A percentile compares a stretch with the other conserved stretches of the same genome.
Conservation (phyloP, 352 stramenopile species). For the Thraustochytrium sp. region DNA sequence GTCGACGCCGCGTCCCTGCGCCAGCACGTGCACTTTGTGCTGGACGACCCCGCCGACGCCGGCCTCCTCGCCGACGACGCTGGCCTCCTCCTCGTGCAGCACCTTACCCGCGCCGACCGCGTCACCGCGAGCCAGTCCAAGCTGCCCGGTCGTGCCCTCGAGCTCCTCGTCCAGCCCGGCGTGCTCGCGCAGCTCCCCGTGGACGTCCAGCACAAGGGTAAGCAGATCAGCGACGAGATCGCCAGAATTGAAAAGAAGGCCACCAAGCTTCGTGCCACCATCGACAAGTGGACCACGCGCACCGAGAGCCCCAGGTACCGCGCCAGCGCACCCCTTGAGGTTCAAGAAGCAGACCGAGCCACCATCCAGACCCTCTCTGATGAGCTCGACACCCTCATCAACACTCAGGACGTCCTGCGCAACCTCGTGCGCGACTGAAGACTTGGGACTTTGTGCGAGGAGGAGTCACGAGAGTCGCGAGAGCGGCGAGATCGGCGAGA, state of each 20-base stretch:
- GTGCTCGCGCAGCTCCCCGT: not conserved
- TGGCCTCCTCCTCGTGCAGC: not conserved
- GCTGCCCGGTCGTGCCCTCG: not conserved
- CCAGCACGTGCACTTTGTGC: not conserved
- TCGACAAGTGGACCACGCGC: not conserved
- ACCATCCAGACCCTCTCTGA: not conserved
- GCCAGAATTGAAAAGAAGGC: conserved; percentile 1
- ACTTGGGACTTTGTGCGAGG: no score
- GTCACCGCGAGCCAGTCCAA: not conserved
- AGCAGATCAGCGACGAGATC: not conserved
- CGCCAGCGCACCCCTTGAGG: not conserved
- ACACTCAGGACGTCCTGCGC: not conserved
- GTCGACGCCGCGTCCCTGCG: not conserved
- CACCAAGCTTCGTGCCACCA: not conserved
- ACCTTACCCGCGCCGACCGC: not conserved
- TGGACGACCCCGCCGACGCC: not conserved
- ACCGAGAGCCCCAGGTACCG: not conserved
- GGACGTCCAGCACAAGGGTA: not conserved
- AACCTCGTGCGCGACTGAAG: no score
- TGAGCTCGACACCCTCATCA: not conserved
- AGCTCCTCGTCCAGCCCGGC: not conserved
- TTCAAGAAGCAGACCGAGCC: not conserved
- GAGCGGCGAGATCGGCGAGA: no score
- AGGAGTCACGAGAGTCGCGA: no score
- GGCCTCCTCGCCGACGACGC: not conserved